Percentiles rank a stretch among this genome's conserved stretches.
These are phyloP conservation scores for Rubroboletus pulcherrimus DNA, from an alignment of 768 basidiomycete genomes.

Conservation along the genomic window DNA sequence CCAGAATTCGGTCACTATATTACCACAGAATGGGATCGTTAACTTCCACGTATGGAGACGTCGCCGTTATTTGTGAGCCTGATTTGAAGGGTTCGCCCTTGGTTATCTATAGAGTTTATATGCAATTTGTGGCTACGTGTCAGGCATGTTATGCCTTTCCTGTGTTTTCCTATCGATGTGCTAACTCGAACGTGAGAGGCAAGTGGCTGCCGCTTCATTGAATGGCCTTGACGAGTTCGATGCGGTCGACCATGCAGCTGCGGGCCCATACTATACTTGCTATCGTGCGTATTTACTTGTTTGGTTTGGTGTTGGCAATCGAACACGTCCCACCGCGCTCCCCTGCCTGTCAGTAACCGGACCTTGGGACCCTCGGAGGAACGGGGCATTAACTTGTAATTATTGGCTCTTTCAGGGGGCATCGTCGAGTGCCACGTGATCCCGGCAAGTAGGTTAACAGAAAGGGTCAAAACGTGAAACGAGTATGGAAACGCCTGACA, in stretches of 20 bases:
- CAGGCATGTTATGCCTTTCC: conserved; percentile 20
- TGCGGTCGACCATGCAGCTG: conserved; percentile 6
- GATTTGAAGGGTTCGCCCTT: conserved; percentile 8
- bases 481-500: conserved; percentile 24
- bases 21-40: conserved; percentile 1
- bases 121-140: conserved; percentile 8
- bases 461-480: conserved; percentile 25
- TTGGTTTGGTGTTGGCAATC: conserved; percentile 6
- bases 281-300: conserved; percentile 5
- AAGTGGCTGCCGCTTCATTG: neutral
- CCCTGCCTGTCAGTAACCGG: conserved; percentile 15
- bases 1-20: conserved; percentile 2
- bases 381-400: neutral
- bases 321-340: conserved; percentile 3
- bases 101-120: conserved; percentile 8
- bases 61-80: conserved; percentile 10
- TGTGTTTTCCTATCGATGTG: neutral
- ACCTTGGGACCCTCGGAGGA: conserved; percentile 7
- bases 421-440: conserved; percentile 18
- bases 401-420: conserved; percentile 1
- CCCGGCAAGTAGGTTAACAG: conserved; percentile 24
- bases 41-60: conserved; percentile 4
- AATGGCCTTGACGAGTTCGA: conserved; percentile 5
- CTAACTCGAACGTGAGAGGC: conserved; percentile 14
- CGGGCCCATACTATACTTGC: conserved; percentile 13